Evolutionary conservation across 1,284 basidiomycete genomes (phyloP).

Genomic region (Takashimella tepidaria): DNA sequence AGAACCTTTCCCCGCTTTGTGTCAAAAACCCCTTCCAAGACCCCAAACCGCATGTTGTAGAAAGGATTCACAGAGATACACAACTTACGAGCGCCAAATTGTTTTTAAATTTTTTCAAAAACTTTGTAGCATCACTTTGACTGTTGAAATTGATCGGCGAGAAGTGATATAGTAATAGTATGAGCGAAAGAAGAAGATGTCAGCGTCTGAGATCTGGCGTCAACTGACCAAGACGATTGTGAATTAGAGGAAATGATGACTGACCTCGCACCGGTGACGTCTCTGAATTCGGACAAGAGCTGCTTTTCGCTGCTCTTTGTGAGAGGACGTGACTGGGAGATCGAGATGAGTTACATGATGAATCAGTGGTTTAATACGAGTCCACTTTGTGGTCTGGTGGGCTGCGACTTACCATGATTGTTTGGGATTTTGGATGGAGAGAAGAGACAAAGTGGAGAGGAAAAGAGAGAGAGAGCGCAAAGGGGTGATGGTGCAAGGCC

Average conservation of each 20-base stretch:
- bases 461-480: not conserved
- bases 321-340: constrained; percentile 15
- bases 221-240: not conserved
- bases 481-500: not conserved
- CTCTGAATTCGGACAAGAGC: constrained; percentile 31
- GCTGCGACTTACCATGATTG: not conserved
- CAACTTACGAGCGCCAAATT: constrained; percentile 35
- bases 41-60: too few relatives aligned
- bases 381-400: constrained; percentile 3
- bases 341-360: constrained; percentile 1
- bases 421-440: not conserved
- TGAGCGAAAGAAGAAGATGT: not conserved
- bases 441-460: not conserved
- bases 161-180: too few relatives aligned
- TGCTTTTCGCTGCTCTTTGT: constrained; percentile 19
- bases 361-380: too few relatives aligned
- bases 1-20: too few relatives aligned
- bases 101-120: constrained; percentile 44
- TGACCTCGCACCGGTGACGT: constrained; percentile 41
- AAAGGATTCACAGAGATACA: too few relatives aligned
- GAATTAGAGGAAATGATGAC: constrained; percentile 9
- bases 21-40: too few relatives aligned
- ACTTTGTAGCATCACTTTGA: constrained; percentile 30
- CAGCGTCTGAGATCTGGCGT: not conserved
- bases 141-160: constrained; percentile 21